These are phyloP conservation scores for Podaxis sp. DNA, from an alignment of 768 basidiomycete genomes.

Conservation along the genomic window DNA sequence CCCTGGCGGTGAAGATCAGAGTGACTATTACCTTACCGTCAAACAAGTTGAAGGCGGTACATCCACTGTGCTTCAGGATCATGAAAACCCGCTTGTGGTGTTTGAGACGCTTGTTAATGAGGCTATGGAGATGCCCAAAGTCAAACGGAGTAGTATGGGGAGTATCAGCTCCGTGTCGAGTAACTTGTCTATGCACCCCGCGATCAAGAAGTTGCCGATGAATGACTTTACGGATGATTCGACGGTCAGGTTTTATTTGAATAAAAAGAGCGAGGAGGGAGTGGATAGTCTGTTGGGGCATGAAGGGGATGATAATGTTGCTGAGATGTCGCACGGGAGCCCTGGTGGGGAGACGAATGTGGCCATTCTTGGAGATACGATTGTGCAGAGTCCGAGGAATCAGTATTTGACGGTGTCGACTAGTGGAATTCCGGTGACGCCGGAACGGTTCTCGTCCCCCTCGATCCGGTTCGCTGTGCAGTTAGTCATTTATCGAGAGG, in stretches of 20 bases:
- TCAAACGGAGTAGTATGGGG: constrained; percentile 91
- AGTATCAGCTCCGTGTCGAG: constrained; percentile 93
- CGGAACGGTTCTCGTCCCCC: constrained; percentile 80
- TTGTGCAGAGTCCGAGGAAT: constrained; percentile 28
- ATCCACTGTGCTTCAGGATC: constrained; percentile 66
- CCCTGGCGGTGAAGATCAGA: constrained; percentile 56
- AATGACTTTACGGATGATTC: constrained; percentile 98
- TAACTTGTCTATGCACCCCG: constrained; percentile 92
- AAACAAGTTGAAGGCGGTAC: constrained; percentile 91
- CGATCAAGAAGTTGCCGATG: constrained; percentile 92
- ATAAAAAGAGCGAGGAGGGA: constrained; percentile 50
- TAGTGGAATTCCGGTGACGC: constrained; percentile 35
- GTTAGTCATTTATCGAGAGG: constrained; percentile 82
- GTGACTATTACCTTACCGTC: constrained; percentile 85
- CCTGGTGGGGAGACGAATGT: background rate
- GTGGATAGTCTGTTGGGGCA: constrained; percentile 38
- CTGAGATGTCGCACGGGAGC: constrained; percentile 31
- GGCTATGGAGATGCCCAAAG: constrained; percentile 78
- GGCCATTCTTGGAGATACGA: constrained; percentile 16
- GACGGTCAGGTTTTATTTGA: constrained; percentile 94
- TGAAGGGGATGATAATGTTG: constrained; percentile 43
- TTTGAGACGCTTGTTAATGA: constrained; percentile 86
- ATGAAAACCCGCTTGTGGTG: constrained; percentile 83
- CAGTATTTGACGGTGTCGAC: constrained; percentile 46
- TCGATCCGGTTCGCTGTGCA: constrained; percentile 85